Conservation (phyloP, 2,329 filamentous ascomycete genomes). For the Fusarium pininemorale region DNA sequence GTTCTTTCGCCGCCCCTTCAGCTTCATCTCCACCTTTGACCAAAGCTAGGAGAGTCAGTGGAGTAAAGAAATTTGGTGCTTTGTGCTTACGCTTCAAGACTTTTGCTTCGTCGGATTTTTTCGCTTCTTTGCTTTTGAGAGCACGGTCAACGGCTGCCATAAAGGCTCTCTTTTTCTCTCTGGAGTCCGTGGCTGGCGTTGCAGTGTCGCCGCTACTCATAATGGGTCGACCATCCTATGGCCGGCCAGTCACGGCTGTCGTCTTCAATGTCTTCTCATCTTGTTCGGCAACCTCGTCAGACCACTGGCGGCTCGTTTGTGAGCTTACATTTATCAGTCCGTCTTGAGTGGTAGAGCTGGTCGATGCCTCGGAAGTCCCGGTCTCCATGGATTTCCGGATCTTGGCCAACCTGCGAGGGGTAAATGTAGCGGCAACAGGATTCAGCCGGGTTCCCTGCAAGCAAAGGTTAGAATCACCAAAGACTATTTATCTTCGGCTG, state of each 20-base stretch:
- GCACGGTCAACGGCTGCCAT: constrained; percentile 32
- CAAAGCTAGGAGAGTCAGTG: constrained; percentile 30
- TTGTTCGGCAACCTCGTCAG: constrained; percentile 44
- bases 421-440: constrained; percentile 65
- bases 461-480: constrained; percentile 53
- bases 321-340: constrained; percentile 12
- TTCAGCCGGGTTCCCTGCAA: constrained; percentile 63
- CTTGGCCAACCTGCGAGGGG: constrained; percentile 51
- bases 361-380: constrained; percentile 23
- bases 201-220: background rate
- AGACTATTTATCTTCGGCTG: constrained; percentile 43
- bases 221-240: constrained; percentile 12
- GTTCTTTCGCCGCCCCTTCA: constrained; percentile 20
- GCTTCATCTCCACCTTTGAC: constrained; percentile 31
- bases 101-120: background rate
- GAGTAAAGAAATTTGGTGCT: background rate
- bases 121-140: constrained; percentile 21
- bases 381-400: constrained; percentile 11
- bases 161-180: constrained; percentile 33
- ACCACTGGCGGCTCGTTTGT: constrained; percentile 40
- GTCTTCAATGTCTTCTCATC: constrained; percentile 21
- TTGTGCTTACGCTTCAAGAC: constrained; percentile 26
- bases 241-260: background rate
- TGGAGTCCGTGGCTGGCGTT: background rate
- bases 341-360: constrained; percentile 6